Evolutionary conservation across 176 grass and related monocot species (phyloP).

Genomic region (Paspalum notatum): DNA sequence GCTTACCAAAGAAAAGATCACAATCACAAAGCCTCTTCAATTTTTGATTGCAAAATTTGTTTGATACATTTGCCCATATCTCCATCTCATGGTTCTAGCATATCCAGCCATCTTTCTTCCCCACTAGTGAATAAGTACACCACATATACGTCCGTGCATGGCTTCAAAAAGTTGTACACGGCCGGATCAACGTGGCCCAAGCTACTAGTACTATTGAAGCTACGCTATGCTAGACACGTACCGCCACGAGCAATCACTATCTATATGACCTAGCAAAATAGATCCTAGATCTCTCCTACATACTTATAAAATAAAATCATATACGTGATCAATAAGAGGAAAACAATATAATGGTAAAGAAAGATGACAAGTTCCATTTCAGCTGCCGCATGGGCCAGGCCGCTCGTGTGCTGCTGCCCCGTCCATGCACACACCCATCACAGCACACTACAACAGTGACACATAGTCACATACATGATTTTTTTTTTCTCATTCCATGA

Average conservation of each 20-base stretch:
- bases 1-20: constrained; percentile 22
- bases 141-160: background rate
- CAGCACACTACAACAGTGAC: background rate
- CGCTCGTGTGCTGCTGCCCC: constrained; percentile 72
- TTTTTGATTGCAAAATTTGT: constrained; percentile 22
- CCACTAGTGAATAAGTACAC: background rate
- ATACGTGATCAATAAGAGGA: background rate
- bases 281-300: background rate
- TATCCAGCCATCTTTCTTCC: background rate
- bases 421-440: constrained; percentile 53
- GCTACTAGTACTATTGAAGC: background rate
- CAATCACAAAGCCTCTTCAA: background rate
- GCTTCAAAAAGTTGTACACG: background rate
- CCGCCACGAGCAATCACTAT: constrained; percentile 18
- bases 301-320: background rate
- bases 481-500: background rate
- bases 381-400: constrained; percentile 51
- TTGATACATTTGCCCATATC: constrained; percentile 27
- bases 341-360: constrained; percentile 10
- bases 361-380: constrained; percentile 2
- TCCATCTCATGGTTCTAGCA: background rate
- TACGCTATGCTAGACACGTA: background rate
- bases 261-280: background rate
- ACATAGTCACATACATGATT: background rate
- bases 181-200: background rate